Conservation (phyloP, 2,329 filamentous ascomycete species). For the Paraconiothyrium brasiliense region DNA sequence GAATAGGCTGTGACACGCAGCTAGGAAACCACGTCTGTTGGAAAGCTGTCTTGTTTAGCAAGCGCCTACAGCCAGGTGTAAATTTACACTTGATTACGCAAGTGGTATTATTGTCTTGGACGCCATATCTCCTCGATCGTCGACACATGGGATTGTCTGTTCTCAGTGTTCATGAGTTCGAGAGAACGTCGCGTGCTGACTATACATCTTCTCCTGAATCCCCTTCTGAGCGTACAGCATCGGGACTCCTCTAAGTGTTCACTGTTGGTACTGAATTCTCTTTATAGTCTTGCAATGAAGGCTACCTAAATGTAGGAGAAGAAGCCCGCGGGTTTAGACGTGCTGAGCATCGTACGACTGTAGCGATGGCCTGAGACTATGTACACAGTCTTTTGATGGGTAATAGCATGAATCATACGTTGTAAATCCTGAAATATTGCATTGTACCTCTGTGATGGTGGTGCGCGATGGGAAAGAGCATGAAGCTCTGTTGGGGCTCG, state of each 20-base stretch:
- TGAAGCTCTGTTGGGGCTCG: constrained; percentile 7
- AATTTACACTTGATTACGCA: not conserved
- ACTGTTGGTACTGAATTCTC: no score
- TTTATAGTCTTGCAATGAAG: no score
- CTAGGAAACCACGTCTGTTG: not conserved
- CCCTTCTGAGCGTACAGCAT: not conserved
- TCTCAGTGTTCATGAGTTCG: no score
- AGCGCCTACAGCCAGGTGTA: no score
- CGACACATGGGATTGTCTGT: no score
- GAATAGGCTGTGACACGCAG: not conserved
- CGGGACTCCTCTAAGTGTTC: not conserved
- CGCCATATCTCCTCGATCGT: not conserved
- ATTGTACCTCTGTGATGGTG: not conserved
- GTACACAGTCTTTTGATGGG: not conserved
- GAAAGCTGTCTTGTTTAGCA: not conserved
- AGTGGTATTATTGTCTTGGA: no score
- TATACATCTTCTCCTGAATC: no score
- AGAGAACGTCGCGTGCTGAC: no score
- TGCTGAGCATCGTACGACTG: no score
- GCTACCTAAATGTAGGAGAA: no score
- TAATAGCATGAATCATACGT: not conserved
- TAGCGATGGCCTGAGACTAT: not conserved
- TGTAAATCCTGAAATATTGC: not conserved
- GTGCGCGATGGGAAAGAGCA: not conserved
- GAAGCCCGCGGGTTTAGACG: no score